Evolutionary conservation across 1,284 basidiomycete genomes (phyloP).

Genomic region (Tilletia caries): DNA sequence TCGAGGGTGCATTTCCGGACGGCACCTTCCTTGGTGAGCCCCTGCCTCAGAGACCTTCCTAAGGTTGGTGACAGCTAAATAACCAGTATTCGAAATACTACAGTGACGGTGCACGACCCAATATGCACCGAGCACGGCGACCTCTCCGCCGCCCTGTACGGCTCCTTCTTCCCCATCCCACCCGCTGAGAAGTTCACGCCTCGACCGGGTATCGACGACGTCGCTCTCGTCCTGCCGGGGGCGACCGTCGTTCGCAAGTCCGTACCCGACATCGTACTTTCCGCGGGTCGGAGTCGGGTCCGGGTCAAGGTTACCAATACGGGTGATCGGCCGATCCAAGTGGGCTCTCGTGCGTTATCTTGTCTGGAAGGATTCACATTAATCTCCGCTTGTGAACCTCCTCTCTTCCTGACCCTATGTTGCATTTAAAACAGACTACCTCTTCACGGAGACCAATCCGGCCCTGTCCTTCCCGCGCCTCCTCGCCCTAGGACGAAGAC

Average conservation of each 20-base stretch:
- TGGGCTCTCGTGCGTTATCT: conserved; percentile 35
- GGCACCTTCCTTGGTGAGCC: conserved; percentile 40
- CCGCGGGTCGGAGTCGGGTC: conserved; percentile 68
- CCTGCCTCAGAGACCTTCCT: not conserved
- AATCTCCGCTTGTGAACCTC: not conserved
- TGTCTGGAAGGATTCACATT: not conserved
- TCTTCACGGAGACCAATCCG: conserved; percentile 83
- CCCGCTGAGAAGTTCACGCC: conserved; percentile 57
- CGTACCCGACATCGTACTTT: conserved; percentile 66
- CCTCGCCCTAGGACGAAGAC: conserved; percentile 74
- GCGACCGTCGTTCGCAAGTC: conserved; percentile 34
- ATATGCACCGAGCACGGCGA: conserved; percentile 71
- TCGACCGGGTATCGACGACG: not conserved
- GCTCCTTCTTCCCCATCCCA: conserved; percentile 84
- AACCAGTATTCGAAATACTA: not conserved
- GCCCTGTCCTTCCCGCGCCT: conserved; percentile 77
- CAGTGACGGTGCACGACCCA: conserved; percentile 67
- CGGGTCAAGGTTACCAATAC: conserved; percentile 79
- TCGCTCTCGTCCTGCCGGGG: conserved; percentile 28
- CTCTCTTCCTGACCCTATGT: not conserved
- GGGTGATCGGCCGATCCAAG: conserved; percentile 88
- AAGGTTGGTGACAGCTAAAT: too few species aligned
- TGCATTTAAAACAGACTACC: conserved; percentile 65
- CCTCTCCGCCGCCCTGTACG: conserved; percentile 77
- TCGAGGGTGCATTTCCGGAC: conserved; percentile 50